Base-by-base conservation (phyloP, 352 stramenopile genomes). In the Peronospora tabacina region DNA sequence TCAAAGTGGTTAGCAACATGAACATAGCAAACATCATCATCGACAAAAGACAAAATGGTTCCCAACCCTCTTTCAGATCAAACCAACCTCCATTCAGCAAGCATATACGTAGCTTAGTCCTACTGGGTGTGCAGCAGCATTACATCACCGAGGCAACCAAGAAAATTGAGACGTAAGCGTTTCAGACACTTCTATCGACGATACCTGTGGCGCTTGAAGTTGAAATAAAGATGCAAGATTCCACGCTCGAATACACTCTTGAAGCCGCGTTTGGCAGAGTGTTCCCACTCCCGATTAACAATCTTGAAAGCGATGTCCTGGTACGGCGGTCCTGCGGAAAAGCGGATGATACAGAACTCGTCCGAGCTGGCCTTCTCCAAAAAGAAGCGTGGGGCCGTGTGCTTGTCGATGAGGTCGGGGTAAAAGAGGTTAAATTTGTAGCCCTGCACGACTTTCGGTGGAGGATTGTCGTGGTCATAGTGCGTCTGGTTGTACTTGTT, bases 381-480 rank as follows among this genome's bases (percentile, higher is more conserved):
- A 24, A 90, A 82, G 67, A 97, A 99, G 9, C 89, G 89, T 12
- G 97, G 97, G 0, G 95, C 95, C 30, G 95, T 86, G 34, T 75
- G 85, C 54, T 97, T 97, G 70, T 99, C 95, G 42, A 99, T 96
- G 13, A 99, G 81, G 64, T 99, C 97, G 34, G 97, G 96, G 75
- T 99, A 99, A 58, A 99, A 99, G 29, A 99, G 72, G 51, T 98
- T 99, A 77, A 99, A 99, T 66, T 98, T 99, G 85, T 99, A 99
- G 32, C 97, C 97, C 66, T 99, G 96, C 16, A 99, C 96, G 42
- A 97, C 95, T 76, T 99, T 99, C n/a, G 97, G 97, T 32, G 97
- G 97, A 52, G 97, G 96, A 61, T 99, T 99, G 66, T 99, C 97
- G 58, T 94, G 82, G 78, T 99, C 96, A 70, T 99, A 99, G 71